Base-by-base conservation (phyloP, 2,329 filamentous ascomycete genomes). In the Cephalotrichum gorgonifer region DNA sequence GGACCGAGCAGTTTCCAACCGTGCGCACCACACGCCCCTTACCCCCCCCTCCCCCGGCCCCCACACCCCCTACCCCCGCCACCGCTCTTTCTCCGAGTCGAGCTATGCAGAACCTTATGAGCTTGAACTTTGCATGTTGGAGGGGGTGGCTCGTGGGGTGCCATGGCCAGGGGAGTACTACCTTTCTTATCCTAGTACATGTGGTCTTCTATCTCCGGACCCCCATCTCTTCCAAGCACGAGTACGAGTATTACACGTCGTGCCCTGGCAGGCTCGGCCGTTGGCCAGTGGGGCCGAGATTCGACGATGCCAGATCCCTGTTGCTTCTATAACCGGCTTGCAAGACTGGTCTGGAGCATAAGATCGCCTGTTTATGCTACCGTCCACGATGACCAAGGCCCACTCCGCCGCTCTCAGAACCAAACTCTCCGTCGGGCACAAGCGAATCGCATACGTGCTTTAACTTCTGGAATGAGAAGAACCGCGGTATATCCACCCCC, bases 301-400 rank as follows among this genome's bases (percentile, higher is more conserved):
- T 39, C 35, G 22, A 39, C 35, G 35, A 39, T 39, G 22, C 35
- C 17, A 39, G 35, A 39, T 9, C 35, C 61, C 64, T 65, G 46
- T 43, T 48, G 66, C 69, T 73, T 72, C 71, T 73, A 74, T 72
- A 74, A 73, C 67, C 64, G 67, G 70, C 63, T 39, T 70, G 64
- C 63, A 61, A 38, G 42, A 61, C 55, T 56, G 62, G 60, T 62
- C 66, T 67, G 72, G 72, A 69, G 71, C 73, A 76, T 77, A 76
- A 76, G 71, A 75, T 74, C 69, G 64, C 67, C 73, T 73, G 75
- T 74, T 76, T 76, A 75, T 76, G 68, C 72, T 70, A 67, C 69
- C 66, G 68, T 71, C 69, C 68, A 67, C 63, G 65, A 67, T 67
- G 64, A 67, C 60, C 68, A 68, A 69, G 64, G 65, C 66, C 51